Base-by-base conservation (phyloP, 1,139 yeast genomes). In the Dujonia santamariae region DNA sequence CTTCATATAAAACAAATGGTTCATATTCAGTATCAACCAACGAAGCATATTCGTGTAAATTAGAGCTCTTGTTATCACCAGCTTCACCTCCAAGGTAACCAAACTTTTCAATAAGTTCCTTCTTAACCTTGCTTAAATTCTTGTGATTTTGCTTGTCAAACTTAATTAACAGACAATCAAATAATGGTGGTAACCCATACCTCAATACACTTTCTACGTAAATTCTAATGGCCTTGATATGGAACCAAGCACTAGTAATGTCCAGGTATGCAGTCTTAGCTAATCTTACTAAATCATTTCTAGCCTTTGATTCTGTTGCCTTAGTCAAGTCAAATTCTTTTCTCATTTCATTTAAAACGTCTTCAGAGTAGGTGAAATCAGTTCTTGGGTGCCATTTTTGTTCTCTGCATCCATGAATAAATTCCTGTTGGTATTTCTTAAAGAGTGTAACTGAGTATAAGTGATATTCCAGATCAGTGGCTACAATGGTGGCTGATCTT, bases 151-250 rank as follows among this genome's bases (percentile, higher is more conserved):
- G 38, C 19, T 51, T 53, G 13, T 54, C 54, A 37, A 75, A 60
- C 46, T 75, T 70, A 38, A 83, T 59, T 35, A 81, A 62, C 46
- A 63, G 79, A 38, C 85, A 78, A 53, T 80, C 76, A 57, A 92
- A 92, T 54, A 84, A 84, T 26, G 98, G 97, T 25, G 98, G 98
- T 43, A 92, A 75, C 1, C 99, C 99, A 59, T 92, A 92, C 59
- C 98, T 82, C 54, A 92, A 73, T 11, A 92, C 96, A 8, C 75
- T 66, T 55, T 76, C 82, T 31, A 75, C 78, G 48, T 74, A 76
- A 12, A 70, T 61, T 47, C 80, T 66, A 38, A 76, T 64, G 5
- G 71, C 64, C 62, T 88, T 88, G 47, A 92, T 76, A 61, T 92
- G 98, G 52, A 85, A 72, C 96, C 96, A 88, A 45, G 85, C 78